Percentiles rank a stretch among this genome's conserved stretches.
Conservation (phyloP, 345 rosid species). For the Eucalyptus victrix region DNA sequence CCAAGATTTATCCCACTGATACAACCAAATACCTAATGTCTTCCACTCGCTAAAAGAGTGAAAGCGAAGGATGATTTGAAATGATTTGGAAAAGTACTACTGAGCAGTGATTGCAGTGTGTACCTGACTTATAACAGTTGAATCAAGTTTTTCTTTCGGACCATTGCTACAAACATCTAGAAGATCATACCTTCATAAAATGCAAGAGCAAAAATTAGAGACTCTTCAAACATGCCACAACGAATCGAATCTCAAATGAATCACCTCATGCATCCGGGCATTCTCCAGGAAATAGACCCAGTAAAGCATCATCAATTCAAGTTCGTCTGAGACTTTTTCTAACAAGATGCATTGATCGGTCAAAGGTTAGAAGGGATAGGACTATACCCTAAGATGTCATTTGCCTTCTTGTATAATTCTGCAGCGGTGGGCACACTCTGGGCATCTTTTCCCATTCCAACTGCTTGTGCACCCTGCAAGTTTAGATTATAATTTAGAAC, state of each 20-base stretch:
- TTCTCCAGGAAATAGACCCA: not conserved
- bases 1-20: not conserved
- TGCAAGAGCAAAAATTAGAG: not conserved
- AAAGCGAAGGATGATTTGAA: not conserved
- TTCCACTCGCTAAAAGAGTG: not conserved
- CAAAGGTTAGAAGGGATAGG: not conserved
- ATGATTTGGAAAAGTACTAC: not conserved
- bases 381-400: conserved; percentile 56
- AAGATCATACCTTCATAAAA: conserved; percentile 69
- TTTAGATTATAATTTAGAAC: not conserved
- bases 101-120: not conserved
- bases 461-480: conserved; percentile 86
- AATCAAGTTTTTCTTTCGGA: conserved; percentile 93
- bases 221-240: not conserved
- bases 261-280: not conserved
- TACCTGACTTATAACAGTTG: conserved; percentile 97
- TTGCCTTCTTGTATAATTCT: conserved; percentile 71
- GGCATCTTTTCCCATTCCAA: conserved; percentile 97
- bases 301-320: not conserved
- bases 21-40: not conserved
- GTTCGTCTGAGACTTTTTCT: not conserved
- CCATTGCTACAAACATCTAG: conserved; percentile 83
- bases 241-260: not conserved
- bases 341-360: not conserved
- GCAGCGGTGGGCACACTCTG: conserved; percentile 68